phyloP scores from a whole-genome alignment of 441 rosid species.

The Isatis lusitanica region DNA sequence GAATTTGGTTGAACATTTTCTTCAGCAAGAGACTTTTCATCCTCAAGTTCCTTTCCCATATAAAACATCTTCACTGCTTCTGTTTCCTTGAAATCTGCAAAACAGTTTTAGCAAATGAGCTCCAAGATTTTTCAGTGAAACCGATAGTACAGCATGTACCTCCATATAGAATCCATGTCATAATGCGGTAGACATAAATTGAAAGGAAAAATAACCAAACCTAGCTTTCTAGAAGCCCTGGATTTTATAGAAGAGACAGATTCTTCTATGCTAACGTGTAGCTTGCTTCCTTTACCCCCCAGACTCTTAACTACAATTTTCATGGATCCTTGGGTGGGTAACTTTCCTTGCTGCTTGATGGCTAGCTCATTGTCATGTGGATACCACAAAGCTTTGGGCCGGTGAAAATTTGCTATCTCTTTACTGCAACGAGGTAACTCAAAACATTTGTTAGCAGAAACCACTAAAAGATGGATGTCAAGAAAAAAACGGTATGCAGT shows the following conservation, averaged over 20 bases:
- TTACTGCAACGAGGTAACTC: slow-evolving; percentile 59
- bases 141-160: neutral
- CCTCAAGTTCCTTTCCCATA: slow-evolving; percentile 93
- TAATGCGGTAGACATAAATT: neutral
- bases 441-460: slow-evolving; percentile 10
- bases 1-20: slow-evolving; percentile 94
- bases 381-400: slow-evolving; percentile 95
- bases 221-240: slow-evolving; percentile 96
- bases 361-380: slow-evolving; percentile 97
- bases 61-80: slow-evolving; percentile 83
- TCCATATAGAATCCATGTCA: slow-evolving; percentile 10
- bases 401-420: slow-evolving; percentile 94
- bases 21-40: slow-evolving; percentile 68
- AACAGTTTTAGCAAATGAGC: slow-evolving; percentile 30
- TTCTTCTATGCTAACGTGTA: slow-evolving; percentile 89
- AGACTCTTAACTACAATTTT: slow-evolving; percentile 88
- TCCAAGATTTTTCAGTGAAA: slow-evolving; percentile 15
- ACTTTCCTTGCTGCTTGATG: slow-evolving; percentile 84
- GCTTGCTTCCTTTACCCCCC: slow-evolving; percentile 97
- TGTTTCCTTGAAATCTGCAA: slow-evolving; percentile 86
- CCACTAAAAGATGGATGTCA: neutral
- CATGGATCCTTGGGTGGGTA: slow-evolving; percentile 83
- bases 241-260: slow-evolving; percentile 74
- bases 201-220: slow-evolving; percentile 43
- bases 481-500: neutral